A percentile compares a stretch with the other conserved stretches of the same genome.
Conservation (phyloP, 1,284 basidiomycete genomes). For the Calocybe gambosa region DNA sequence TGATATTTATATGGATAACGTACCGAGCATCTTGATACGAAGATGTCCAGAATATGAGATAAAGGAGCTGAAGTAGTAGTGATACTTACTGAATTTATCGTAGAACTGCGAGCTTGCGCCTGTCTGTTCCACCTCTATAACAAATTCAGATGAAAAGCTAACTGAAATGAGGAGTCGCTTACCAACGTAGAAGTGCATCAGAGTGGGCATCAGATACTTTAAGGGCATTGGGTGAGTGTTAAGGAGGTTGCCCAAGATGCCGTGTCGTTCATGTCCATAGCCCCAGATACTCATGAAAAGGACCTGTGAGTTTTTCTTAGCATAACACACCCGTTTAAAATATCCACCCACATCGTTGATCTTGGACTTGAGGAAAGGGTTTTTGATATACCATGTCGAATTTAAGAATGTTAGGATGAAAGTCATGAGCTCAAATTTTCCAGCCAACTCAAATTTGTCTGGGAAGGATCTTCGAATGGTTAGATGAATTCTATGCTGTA, state of each 20-base stretch:
- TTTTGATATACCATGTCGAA: slow-evolving; percentile 97
- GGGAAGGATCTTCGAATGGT: slow-evolving; percentile 55
- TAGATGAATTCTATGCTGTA: slow-evolving; percentile 4
- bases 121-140: slow-evolving; percentile 92
- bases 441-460: slow-evolving; percentile 74
- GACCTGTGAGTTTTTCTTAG: slow-evolving; percentile 43
- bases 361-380: slow-evolving; percentile 97
- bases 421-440: slow-evolving; percentile 83
- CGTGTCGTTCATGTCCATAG: slow-evolving; percentile 70
- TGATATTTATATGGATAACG: background rate
- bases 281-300: slow-evolving; percentile 80
- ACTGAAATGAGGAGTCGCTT: slow-evolving; percentile 6
- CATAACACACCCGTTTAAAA: slow-evolving; percentile 2
- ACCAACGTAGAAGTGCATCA: slow-evolving; percentile 97
- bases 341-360: slow-evolving; percentile 73
- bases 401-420: slow-evolving; percentile 92
- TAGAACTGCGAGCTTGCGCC: slow-evolving; percentile 98
- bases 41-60: background rate
- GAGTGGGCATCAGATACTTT: slow-evolving; percentile 83
- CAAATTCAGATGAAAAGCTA: slow-evolving; percentile 1
- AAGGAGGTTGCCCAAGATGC: slow-evolving; percentile 77
- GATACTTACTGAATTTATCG: slow-evolving; percentile 86
- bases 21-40: slow-evolving; percentile 50
- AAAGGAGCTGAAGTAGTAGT: slow-evolving; percentile 11
- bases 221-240: slow-evolving; percentile 85